Evolutionary conservation across 2,329 filamentous ascomycete species (phyloP).

Genomic region (Fulvia fulva): DNA sequence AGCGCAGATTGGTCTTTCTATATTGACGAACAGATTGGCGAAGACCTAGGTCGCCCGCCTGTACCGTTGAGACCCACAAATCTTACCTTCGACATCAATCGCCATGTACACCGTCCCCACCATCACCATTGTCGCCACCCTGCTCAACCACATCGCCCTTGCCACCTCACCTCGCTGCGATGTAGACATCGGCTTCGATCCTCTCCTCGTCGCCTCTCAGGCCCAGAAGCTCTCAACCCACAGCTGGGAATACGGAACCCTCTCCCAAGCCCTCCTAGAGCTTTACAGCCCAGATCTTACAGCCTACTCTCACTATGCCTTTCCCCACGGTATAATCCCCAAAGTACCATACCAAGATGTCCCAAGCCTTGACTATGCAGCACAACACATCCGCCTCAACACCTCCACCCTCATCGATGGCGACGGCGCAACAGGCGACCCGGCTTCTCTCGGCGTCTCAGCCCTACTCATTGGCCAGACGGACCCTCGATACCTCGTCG

Average conservation of each 20-base stretch:
- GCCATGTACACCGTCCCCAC: not conserved
- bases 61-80: no score
- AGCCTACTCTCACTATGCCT: slow-evolving; percentile 33
- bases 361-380: slow-evolving; percentile 24
- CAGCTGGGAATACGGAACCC: slow-evolving; percentile 42
- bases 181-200: slow-evolving; percentile 12
- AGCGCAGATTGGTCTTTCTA: no score
- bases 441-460: slow-evolving; percentile 45
- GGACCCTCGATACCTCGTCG: slow-evolving; percentile 35
- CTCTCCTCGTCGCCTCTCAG: slow-evolving; percentile 8
- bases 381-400: slow-evolving; percentile 34
- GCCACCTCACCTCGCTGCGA: slow-evolving; percentile 3
- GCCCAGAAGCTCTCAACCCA: slow-evolving; percentile 15
- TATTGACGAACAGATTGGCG: no score
- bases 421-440: slow-evolving; percentile 40
- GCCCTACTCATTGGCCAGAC: slow-evolving; percentile 43
- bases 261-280: slow-evolving; percentile 41
- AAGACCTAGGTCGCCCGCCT: no score
- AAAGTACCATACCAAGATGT: slow-evolving; percentile 2
- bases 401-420: slow-evolving; percentile 32
- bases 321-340: slow-evolving; percentile 8
- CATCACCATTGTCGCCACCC: not conserved
- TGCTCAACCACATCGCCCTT: not conserved
- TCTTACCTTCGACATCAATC: no score
- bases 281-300: slow-evolving; percentile 35